Evolutionary conservation across 306 rosid species (phyloP).

Genomic region (Rubus idaeus): DNA sequence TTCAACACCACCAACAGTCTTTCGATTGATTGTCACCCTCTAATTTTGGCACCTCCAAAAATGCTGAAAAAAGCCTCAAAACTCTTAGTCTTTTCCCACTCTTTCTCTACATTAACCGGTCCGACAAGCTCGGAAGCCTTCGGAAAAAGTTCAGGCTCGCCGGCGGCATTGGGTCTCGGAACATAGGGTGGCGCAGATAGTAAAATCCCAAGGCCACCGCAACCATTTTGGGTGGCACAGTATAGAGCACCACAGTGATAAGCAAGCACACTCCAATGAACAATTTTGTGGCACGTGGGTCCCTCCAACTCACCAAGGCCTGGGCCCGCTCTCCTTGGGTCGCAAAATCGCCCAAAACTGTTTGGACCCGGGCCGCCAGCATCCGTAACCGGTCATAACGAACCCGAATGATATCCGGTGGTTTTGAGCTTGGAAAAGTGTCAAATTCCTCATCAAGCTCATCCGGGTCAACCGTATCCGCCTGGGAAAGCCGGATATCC

Average conservation of each 20-base stretch:
- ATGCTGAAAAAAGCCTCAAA: neutral
- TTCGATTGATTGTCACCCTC: slow-evolving; percentile 18
- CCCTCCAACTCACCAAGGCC: slow-evolving; percentile 91
- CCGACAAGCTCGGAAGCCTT: slow-evolving; percentile 81
- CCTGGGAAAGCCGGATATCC: slow-evolving; percentile 79
- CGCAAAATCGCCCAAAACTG: slow-evolving; percentile 92
- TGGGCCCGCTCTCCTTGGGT: slow-evolving; percentile 91
- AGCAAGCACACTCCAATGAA: slow-evolving; percentile 48
- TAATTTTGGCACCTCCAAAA: slow-evolving; percentile 30
- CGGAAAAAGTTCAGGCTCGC: slow-evolving; percentile 53
- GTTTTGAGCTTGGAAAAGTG: slow-evolving; percentile 80
- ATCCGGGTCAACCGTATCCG: slow-evolving; percentile 76
- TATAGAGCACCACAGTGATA: slow-evolving; percentile 40
- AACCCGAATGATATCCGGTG: slow-evolving; percentile 57
- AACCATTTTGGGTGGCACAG: slow-evolving; percentile 67
- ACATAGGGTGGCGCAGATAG: slow-evolving; percentile 63
- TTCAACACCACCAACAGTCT: slow-evolving; percentile 38
- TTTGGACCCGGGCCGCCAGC: slow-evolving; percentile 83
- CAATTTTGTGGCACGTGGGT: slow-evolving; percentile 76
- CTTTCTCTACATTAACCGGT: slow-evolving; percentile 70
- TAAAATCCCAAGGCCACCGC: slow-evolving; percentile 87
- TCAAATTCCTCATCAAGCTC: slow-evolving; percentile 90
- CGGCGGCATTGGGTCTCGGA: slow-evolving; percentile 52
- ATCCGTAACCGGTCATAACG: slow-evolving; percentile 83
- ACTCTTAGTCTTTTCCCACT: neutral